These are phyloP conservation scores for Fusarium brevicatenulatum DNA, from an alignment of 2,329 filamentous ascomycete genomes.

Conservation along the genomic window DNA sequence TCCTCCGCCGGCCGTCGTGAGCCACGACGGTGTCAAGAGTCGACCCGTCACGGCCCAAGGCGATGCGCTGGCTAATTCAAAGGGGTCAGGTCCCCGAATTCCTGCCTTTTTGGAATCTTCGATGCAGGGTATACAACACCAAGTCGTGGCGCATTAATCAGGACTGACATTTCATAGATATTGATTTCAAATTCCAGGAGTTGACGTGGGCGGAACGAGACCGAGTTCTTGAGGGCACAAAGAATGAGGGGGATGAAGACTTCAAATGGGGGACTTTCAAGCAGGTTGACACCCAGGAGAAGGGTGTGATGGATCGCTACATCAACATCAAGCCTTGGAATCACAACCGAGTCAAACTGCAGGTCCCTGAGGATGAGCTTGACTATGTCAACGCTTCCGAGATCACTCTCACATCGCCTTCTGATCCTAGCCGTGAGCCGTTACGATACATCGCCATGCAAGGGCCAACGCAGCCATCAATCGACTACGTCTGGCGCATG, in stretches of 20 bases:
- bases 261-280: conserved; percentile 51
- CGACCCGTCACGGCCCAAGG: conserved; percentile 36
- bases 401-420: conserved; percentile 64
- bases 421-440: conserved; percentile 51
- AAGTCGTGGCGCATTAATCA: neutral
- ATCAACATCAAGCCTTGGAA: conserved; percentile 90
- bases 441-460: conserved; percentile 89
- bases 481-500: conserved; percentile 95
- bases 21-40: conserved; percentile 50
- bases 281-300: conserved; percentile 46
- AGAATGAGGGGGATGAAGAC: conserved; percentile 49
- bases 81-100: conserved; percentile 40
- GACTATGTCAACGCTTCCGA: conserved; percentile 88
- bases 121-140: conserved; percentile 48
- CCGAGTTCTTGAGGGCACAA: conserved; percentile 54
- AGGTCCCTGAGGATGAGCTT: conserved; percentile 76
- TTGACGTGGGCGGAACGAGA: conserved; percentile 64
- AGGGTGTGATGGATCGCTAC: conserved; percentile 77
- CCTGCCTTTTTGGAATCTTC: conserved; percentile 54
- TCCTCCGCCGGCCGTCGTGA: conserved; percentile 49
- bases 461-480: conserved; percentile 81
- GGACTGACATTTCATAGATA: conserved; percentile 51
- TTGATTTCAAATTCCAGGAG: conserved; percentile 63
- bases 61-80: conserved; percentile 28
- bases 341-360: conserved; percentile 83